Percentiles rank a stretch among this genome's conserved stretches.
Evolutionary conservation across 768 basidiomycete genomes (phyloP).

Genomic region (Kwoniella europaea): DNA sequence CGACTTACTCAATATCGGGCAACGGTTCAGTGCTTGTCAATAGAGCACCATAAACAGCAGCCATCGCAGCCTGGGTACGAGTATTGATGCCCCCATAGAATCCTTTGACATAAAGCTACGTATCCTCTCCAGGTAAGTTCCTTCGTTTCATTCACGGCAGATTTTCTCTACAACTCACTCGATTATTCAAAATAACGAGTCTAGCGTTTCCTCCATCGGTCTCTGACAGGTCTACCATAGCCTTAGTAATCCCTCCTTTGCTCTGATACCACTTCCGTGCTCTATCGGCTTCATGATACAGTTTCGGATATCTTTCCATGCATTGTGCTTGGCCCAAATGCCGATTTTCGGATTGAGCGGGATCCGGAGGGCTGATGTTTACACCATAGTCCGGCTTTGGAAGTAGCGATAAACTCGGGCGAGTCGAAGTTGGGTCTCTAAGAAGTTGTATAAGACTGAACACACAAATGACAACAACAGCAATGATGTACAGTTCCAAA

Average conservation of each 20-base stretch:
- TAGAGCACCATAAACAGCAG: slow-evolving; percentile 33
- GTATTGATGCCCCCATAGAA: slow-evolving; percentile 37
- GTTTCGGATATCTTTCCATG: slow-evolving; percentile 24
- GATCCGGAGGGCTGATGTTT: neutral
- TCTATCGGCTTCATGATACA: slow-evolving; percentile 45
- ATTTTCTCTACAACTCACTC: slow-evolving; percentile 23
- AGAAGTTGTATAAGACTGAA: neutral
- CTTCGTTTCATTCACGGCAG: too few species aligned
- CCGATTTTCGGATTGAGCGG: slow-evolving; percentile 25
- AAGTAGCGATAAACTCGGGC: slow-evolving; percentile 5
- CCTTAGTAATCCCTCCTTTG: slow-evolving; percentile 31
- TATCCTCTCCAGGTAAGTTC: neutral
- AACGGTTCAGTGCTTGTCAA: slow-evolving; percentile 36
- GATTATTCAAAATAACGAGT: slow-evolving; percentile 35
- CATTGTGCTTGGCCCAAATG: slow-evolving; percentile 33
- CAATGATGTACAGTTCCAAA: neutral
- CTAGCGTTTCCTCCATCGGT: slow-evolving; percentile 38
- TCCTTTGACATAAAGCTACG: slow-evolving; percentile 40
- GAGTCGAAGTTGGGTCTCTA: neutral
- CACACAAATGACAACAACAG: neutral
- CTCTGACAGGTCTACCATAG: slow-evolving; percentile 34
- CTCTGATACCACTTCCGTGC: slow-evolving; percentile 29
- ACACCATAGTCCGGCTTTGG: slow-evolving; percentile 2
- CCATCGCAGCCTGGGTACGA: slow-evolving; percentile 32
- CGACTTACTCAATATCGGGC: slow-evolving; percentile 44